phyloP scores from a whole-genome alignment of 2,329 filamentous ascomycete genomes.

The Nannizziopsis barbatae region DNA sequence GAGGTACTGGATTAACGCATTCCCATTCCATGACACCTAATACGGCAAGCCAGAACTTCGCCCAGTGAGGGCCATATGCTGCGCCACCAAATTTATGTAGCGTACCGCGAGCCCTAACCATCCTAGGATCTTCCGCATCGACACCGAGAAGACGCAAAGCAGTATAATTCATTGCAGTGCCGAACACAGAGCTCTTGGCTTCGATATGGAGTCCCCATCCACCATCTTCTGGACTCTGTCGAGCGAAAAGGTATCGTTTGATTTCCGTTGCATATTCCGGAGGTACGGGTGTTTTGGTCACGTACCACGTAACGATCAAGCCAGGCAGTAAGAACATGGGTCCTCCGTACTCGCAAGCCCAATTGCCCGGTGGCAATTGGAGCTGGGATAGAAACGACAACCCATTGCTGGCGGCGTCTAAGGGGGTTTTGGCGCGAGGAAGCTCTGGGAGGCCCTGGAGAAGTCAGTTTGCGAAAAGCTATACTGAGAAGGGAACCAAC shows the following conservation, averaged over 20 bases:
- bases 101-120: slow-evolving; percentile 72
- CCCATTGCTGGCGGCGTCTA: slow-evolving; percentile 71
- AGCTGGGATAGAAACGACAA: slow-evolving; percentile 80
- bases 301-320: slow-evolving; percentile 74
- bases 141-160: slow-evolving; percentile 70
- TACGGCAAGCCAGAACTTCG: slow-evolving; percentile 88
- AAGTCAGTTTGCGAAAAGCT: background rate
- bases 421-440: slow-evolving; percentile 56
- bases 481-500: slow-evolving; percentile 39
- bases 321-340: slow-evolving; percentile 92
- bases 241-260: slow-evolving; percentile 78
- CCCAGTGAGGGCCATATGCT: slow-evolving; percentile 78
- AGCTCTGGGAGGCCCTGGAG: slow-evolving; percentile 62
- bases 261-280: slow-evolving; percentile 74
- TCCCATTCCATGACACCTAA: slow-evolving; percentile 80
- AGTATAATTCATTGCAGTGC: slow-evolving; percentile 80
- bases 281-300: slow-evolving; percentile 76
- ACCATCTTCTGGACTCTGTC: slow-evolving; percentile 77
- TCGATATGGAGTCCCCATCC: slow-evolving; percentile 97
- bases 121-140: slow-evolving; percentile 67
- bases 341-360: slow-evolving; percentile 95
- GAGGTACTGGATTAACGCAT: slow-evolving; percentile 84
- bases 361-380: slow-evolving; percentile 80
- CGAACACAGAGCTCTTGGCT: slow-evolving; percentile 82
- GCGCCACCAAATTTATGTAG: slow-evolving; percentile 81